Base-by-base conservation (phyloP, 768 basidiomycete species). In the Pleurotus djamor region DNA sequence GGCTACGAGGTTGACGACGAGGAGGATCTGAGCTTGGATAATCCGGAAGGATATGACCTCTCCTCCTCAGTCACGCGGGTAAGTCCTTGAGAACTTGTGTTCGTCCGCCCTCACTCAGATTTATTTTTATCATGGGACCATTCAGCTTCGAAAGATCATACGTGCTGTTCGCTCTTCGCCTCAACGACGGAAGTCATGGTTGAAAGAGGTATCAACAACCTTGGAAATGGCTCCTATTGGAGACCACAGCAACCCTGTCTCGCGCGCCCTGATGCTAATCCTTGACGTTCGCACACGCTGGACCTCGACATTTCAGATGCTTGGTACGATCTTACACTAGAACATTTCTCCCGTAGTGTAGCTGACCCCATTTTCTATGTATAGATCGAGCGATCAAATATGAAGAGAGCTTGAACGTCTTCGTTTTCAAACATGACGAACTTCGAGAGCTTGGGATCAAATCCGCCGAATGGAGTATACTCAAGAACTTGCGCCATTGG, bases 221-320 rank as follows among this genome's bases (percentile, higher is more conserved):
- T 33, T 60, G 38, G 13, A 33, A 28, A 14, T 17, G 13, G 36
- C 41, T 3, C 43, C 45, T 14, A 37, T 16, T 5, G 16, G 14
- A 10, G 32, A 28, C n/a, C 21, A 28, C 21, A 28, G 21, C 21
- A 28, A 28, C 21, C 21, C 21, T 28, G 21, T 28, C 3, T 28
- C 21, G 21, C 17, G 5, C 9, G 59, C 60, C 3, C 56, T 68
- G 0, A 70, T 71, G 63, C 65, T 69, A 1, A 74, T 73, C 34
- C 63, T 74, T 1, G 72, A 73, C 61, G 72, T 74, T 1, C 50
- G 59, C 12, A 73, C 71, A 4, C 63, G 67, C 0, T 74, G 73
- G 73, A 66, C 68, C 1, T 74, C 72, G n/a, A 72, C 72, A 21
- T 68, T 72, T 56, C 64, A 69, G 21, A 73, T 74, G 72, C 64